These are phyloP conservation scores for Stephanodiscus minutulus DNA, from an alignment of 108 stramenopile species.

Conservation along the genomic window DNA sequence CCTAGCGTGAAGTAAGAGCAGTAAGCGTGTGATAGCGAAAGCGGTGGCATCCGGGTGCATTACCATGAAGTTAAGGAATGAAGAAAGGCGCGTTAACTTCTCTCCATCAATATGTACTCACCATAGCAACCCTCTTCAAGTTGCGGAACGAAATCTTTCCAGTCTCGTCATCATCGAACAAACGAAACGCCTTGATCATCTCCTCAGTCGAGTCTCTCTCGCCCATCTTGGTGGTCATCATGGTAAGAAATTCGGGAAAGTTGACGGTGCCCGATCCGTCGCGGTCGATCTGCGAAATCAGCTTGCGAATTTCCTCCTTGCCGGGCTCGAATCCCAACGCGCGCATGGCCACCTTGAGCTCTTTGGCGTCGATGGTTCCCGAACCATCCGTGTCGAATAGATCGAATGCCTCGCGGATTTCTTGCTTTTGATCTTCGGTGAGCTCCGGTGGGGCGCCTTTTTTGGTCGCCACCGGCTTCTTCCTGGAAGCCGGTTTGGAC, in stretches of 20 bases:
- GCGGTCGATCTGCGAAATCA: constrained; percentile 85
- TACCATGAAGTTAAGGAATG: too few species aligned
- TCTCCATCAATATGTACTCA: background rate
- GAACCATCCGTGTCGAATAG: constrained; percentile 86
- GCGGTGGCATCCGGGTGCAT: too few species aligned
- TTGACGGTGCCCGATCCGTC: constrained; percentile 87
- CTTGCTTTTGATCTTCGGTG: constrained; percentile 81
- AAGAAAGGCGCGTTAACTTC: background rate
- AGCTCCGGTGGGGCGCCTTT: constrained; percentile 53
- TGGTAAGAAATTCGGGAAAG: constrained; percentile 85
- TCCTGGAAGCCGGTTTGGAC: background rate
- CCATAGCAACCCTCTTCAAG: constrained; percentile 88
- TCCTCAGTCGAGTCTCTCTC: constrained; percentile 83
- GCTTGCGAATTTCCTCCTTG: constrained; percentile 89
- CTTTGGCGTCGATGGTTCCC: constrained; percentile 86
- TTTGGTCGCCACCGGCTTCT: constrained; percentile 33
- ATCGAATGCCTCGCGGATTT: constrained; percentile 80
- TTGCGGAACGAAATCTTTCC: constrained; percentile 88
- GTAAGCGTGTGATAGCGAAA: too few species aligned
- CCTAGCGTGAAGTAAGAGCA: too few species aligned
- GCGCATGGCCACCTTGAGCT: constrained; percentile 91
- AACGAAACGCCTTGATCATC: constrained; percentile 84
- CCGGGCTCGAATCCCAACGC: constrained; percentile 89
- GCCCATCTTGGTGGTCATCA: constrained; percentile 71
- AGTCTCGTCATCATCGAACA: constrained; percentile 91